Base-by-base conservation (phyloP, 306 rosid genomes). In the Cucumis cinereus region DNA sequence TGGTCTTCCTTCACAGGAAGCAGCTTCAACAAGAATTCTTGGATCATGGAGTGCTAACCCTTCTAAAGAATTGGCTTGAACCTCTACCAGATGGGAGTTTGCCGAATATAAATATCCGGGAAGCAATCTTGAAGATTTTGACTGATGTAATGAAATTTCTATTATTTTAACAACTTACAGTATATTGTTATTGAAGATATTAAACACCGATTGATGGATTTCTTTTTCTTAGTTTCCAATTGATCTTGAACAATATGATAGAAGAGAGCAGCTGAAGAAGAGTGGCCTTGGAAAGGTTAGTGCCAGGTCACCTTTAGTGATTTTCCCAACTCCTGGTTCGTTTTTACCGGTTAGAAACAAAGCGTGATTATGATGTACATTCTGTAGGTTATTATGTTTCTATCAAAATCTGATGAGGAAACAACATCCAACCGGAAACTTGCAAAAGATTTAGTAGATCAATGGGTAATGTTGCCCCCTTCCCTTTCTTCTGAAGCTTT, bases 21-120 rank as follows among this genome's bases (percentile, higher is more conserved):
- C 97, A 91, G 80, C 98, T 93, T 58, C 98, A 91, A 57, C 89
- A 84, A 54, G 98, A 93, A 71, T 93, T 93, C 82, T 82, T 93
- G 79, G 98, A 93, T 82, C 97, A 91, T 62, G 97, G 98, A 81
- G 96, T 91, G 79, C 75, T 93, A 68, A 88, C 90, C 57, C 83
- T 93, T 58, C 81, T 91, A 59, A 93, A 89, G 88, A 91, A 85
- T 82, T 93, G 98, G 98, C 97, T 91, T 54, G 98, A 93, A 86
- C 98, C 96, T 10, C 98, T 91, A 61, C 93, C 98, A 22, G 97
- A 93, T 81, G 98, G 97, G 86, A 93, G 97, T 85, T 86, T 93
- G 81, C 97, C 96, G 5, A 93, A 89, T 82, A 89, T 91, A 73
- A 93, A 89, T 79, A 93, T 91, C 52, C 91, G 97, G 79, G 88